A percentile compares a stretch with the other conserved stretches of the same genome.
phyloP scores from a whole-genome alignment of 768 basidiomycete genomes.

The Serendipita vermifera region DNA sequence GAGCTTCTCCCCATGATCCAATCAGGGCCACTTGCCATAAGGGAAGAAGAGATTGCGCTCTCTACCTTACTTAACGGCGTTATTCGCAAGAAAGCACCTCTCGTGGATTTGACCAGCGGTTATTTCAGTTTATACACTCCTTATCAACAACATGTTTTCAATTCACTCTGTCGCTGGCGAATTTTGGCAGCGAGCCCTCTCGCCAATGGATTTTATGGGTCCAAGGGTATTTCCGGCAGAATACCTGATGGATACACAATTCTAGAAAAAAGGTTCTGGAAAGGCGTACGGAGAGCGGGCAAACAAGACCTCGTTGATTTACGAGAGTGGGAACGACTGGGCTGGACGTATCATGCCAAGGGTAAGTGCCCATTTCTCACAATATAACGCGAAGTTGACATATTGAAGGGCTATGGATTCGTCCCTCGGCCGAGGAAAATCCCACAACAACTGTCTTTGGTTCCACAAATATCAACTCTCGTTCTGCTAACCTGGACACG shows the following conservation, averaged over 20 bases:
- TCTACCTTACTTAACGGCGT: conserved; percentile 38
- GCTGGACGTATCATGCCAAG: conserved; percentile 99
- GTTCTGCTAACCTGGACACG: conserved; percentile 81
- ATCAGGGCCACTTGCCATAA: conserved; percentile 73
- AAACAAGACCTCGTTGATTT: conserved; percentile 44
- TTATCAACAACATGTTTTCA: conserved; percentile 62
- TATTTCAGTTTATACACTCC: conserved; percentile 80
- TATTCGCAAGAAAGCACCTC: conserved; percentile 28
- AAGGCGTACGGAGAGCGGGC: conserved; percentile 13
- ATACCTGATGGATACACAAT: conserved; percentile 94
- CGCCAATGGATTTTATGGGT: conserved; percentile 95
- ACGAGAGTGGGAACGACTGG: conserved; percentile 73
- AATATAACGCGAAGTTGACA: not conserved
- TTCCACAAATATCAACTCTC: conserved; percentile 87
- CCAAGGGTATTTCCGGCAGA: conserved; percentile 75
- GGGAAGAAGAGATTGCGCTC: conserved; percentile 67
- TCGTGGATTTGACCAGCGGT: conserved; percentile 79
- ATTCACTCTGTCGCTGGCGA: conserved; percentile 43
- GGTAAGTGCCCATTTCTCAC: conserved; percentile 34
- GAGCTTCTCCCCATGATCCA: conserved; percentile 75
- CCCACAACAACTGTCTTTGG: conserved; percentile 79
- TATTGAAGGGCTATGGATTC: conserved; percentile 74
- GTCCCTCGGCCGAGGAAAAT: conserved; percentile 35
- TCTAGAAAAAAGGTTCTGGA: conserved; percentile 66
- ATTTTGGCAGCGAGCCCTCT: conserved; percentile 81